Evolutionary conservation across 352 stramenopile species (phyloP), one percentile per base, ranked within the genome.

Genomic region (Globisporangium nodosum): DNA sequence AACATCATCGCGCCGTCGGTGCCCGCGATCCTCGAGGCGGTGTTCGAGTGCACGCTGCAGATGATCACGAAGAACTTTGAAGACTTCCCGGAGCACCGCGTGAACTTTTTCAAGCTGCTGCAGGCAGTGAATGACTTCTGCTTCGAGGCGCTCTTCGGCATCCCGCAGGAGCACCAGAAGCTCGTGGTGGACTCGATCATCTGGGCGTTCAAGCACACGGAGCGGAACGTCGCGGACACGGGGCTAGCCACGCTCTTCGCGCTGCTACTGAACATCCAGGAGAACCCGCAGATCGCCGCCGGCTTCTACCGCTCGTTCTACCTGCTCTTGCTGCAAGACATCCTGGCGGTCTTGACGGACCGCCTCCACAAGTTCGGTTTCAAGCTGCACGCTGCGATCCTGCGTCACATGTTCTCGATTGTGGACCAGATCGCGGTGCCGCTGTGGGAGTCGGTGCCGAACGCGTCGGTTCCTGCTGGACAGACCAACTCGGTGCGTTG

Each of bases 51-150:
- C 66, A 99, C 97, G 43, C 78, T 99, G 31, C 88, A 99, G 70
- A 99, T 99, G 96, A 99, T 99, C 69, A 99, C 97, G 7, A 96
- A 89, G 59, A 99, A 99, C 78, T 99, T 99, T 71, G 90, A 99
- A 69, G 97, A 99, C 69, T 99, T 97, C 70, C 97, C 97, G 0
- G 97, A 99, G 68, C 96, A 99, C 70, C 85, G 97, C 56, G 94
- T 99, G 58, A 94, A 97, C 61, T 99, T 99, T 65, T 99, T 98
- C 87, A 96, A 98, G 69, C 92, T 99, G 59, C 77, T 99, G 30
- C 92, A 95, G 64, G 90, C 90, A 7, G 88, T 98, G 47, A 97
- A 97, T 56, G 85, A 94, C 45, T 96, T 98, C 66, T 99, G 95
- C 68, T 99, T 99, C 60, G 80, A 96, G 50, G 92, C 96, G 45